Base-by-base conservation (phyloP, 352 stramenopile genomes). In the Phytopythium montanum region DNA sequence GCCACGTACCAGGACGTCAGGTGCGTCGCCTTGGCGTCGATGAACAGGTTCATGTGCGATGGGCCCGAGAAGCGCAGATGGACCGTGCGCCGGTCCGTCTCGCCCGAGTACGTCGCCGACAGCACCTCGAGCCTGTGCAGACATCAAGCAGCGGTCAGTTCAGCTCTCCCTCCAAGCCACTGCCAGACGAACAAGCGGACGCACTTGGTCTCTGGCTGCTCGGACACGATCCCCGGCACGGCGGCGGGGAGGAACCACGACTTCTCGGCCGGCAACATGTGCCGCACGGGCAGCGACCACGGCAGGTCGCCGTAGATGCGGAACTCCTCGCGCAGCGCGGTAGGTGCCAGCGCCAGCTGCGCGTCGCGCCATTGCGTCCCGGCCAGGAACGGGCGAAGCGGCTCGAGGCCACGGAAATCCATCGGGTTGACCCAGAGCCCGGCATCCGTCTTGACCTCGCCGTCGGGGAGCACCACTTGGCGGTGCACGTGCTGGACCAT, bases 301-400 rank as follows among this genome's bases (percentile, higher is more conserved):
- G 83, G 83, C 76, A 93, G 78, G 59, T 90, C 72, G 21, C 79
- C 81, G 52, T 90, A 93, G 36, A 93, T 73, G 51, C 75, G 75
- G 21, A 74, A 64, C 21, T 81, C 75, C 14, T 87, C 76, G 13
- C 76, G 51, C 18, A 85, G 61, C 7, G 78, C 75, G 54, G 64
- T 29, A 0, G 76, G 77, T 2, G 68, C 62, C 4, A 70, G 77
- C 4, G 68, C 57, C 4, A 70, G 61, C 4, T 66, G 64, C 3
- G 65, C 38, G 51, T 84, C 62, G 9, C 72, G 64, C 82, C 82
- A 92, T 42, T 74, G 78, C 9, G 79, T 90, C 14, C 29, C 61
- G 1, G 41, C 62, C 23, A 93, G 66, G 60, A 70, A 67, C 36
- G 64, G 70, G 18, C 72, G 72, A 23, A 93, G 68, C 4, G 80